These are phyloP conservation scores for Volvariella volvacea DNA, from an alignment of 1,284 basidiomycete species.

Conservation along the genomic window DNA sequence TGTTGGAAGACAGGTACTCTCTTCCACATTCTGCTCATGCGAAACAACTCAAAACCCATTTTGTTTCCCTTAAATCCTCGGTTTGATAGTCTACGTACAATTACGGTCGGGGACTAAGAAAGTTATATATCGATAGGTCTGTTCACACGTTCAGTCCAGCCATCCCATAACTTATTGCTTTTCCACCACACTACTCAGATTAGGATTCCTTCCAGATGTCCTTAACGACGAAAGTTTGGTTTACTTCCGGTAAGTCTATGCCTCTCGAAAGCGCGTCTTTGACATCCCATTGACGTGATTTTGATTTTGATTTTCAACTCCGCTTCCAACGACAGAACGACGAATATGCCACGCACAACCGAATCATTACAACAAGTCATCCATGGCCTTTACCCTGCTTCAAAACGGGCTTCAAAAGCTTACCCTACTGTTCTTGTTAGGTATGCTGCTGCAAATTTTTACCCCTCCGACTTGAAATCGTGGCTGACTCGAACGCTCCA, in stretches of 20 bases:
- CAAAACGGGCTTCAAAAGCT: constrained; percentile 37
- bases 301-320: not conserved
- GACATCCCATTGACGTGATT: constrained; percentile 2
- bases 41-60: constrained; percentile 8
- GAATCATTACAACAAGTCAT: constrained; percentile 73
- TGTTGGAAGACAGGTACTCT: constrained; percentile 55
- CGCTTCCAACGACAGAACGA: constrained; percentile 28
- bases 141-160: not conserved
- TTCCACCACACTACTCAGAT: constrained; percentile 27
- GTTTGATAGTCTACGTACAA: constrained; percentile 55
- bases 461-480: too few species aligned
- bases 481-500: too few species aligned
- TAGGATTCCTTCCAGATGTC: constrained; percentile 56
- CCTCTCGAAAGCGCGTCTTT: not conserved
- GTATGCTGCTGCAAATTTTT: too few species aligned
- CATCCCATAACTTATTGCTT: not conserved
- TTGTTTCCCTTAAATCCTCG: too few species aligned
- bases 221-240: constrained; percentile 39
- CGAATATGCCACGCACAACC: constrained; percentile 72
- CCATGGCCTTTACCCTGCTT: constrained; percentile 61
- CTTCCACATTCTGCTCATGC: not conserved
- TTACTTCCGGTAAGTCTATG: constrained; percentile 60
- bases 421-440: constrained; percentile 52
- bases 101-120: constrained; percentile 55
- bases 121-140: constrained; percentile 67